Base-by-base conservation (phyloP, 441 rosid species). In the Flueggea neowawraea region DNA sequence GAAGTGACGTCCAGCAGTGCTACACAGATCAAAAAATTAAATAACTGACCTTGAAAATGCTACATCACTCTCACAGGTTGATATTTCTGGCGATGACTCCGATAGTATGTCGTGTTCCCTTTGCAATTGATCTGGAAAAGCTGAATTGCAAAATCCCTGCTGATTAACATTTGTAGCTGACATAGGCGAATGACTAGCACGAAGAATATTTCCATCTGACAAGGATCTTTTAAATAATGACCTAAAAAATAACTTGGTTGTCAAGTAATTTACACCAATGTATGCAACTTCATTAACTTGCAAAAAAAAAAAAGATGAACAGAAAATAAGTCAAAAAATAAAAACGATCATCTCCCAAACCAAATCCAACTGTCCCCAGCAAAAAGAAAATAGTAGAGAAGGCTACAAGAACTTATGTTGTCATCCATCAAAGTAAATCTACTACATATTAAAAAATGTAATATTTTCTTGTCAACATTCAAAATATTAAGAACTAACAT, bases 191-290 rank as follows among this genome's bases (percentile, higher is more conserved):
- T 55, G 45, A 57, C 75, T 78, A 70, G 68, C 82, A 32, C 32
- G 87, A 67, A 90, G 87, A 64, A 92, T 78, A 76, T 85, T 92
- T 73, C 98, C 98, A 80, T 85, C 98, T 17, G 97, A 95, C 57
- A 87, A 82, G 74, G 89, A 92, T 76, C 97, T 83, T 74, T 87
- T 84, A 76, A 85, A 81, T 69, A 74, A 63, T 64, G 87, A 79
- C 85, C 97, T 94, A 76, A 67, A 76, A 63, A 70, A 64, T 61
- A 67, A 66, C 44, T 61, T 55, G 41, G 67, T 47, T 58, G 71
- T 68, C 63, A 63, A 53, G 43, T 44, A 17, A 53, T 55, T 63
- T 33, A 45, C 57, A 55, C 41, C 4, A 61, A 14, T 14, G 44
- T 9, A 60, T 44, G 13, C 32, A 53, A 45, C n/a, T 9, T 47